phyloP scores from a whole-genome alignment of 768 basidiomycete species.

The Suillus occidentalis region DNA sequence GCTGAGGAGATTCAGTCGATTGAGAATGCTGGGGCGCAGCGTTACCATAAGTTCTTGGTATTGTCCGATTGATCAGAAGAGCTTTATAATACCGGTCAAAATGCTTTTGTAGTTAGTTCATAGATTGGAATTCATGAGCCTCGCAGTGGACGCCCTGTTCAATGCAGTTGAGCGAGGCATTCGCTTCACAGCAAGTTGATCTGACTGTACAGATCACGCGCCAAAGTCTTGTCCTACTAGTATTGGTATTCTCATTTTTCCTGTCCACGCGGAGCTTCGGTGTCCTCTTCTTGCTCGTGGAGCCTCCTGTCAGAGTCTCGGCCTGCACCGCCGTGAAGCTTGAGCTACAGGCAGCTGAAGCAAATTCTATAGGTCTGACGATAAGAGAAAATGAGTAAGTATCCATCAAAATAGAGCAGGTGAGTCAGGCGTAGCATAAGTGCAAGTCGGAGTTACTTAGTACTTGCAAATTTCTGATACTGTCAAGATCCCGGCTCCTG shows the following conservation, averaged over 20 bases:
- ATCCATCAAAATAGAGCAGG: neutral
- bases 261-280: too few species aligned
- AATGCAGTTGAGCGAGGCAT: too few species aligned
- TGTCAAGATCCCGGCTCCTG: neutral
- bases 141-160: too few species aligned
- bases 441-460: neutral
- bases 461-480: neutral
- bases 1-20: slow-evolving; percentile 23
- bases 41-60: slow-evolving; percentile 15
- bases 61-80: neutral
- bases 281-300: too few species aligned
- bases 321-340: neutral
- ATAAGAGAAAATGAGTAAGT: neutral
- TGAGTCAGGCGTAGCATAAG: neutral
- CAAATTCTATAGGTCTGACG: neutral
- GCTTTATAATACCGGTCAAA: neutral
- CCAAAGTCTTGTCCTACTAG: too few species aligned
- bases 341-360: neutral
- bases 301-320: too few species aligned
- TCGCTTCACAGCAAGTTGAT: too few species aligned
- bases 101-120: neutral
- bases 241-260: too few species aligned
- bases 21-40: slow-evolving; percentile 18
- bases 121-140: neutral
- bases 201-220: too few species aligned